phyloP scores from a whole-genome alignment of 1,284 basidiomycete genomes.

The Boletus smithii region DNA sequence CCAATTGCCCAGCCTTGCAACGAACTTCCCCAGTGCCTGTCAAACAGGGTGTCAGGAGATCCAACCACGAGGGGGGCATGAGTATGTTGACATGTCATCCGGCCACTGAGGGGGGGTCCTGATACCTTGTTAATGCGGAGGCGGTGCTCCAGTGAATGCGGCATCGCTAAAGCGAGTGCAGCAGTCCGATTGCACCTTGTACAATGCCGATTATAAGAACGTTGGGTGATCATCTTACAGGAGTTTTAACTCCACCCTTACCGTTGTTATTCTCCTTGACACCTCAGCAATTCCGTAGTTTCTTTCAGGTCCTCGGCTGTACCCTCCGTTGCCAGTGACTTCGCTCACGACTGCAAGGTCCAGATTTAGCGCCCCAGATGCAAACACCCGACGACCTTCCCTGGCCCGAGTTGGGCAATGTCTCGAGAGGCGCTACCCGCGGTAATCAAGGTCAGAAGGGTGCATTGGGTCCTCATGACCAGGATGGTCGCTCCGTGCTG shows the following conservation, averaged over 20 bases:
- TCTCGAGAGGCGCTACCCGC: slow-evolving; percentile 75
- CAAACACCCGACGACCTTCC: slow-evolving; percentile 68
- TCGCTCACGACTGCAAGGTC: slow-evolving; percentile 8
- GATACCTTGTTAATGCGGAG: slow-evolving; percentile 30
- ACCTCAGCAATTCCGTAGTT: slow-evolving; percentile 18
- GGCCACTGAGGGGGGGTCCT: slow-evolving; percentile 25
- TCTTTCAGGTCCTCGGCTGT: slow-evolving; percentile 16
- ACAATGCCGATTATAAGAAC: slow-evolving; percentile 37
- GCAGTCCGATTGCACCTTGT: slow-evolving; percentile 25
- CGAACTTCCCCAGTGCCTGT: slow-evolving; percentile 29
- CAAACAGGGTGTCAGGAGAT: slow-evolving; percentile 34
- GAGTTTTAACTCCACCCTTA: slow-evolving; percentile 38
- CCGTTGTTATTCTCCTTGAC: slow-evolving; percentile 28
- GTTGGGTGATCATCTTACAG: slow-evolving; percentile 34
- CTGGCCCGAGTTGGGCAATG: slow-evolving; percentile 79
- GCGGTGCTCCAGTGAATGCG: slow-evolving; percentile 34
- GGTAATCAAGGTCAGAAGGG: slow-evolving; percentile 82
- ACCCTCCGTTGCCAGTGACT: slow-evolving; percentile 11
- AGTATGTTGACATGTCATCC: slow-evolving; percentile 36
- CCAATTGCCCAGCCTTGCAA: slow-evolving; percentile 25
- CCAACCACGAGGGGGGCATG: slow-evolving; percentile 29
- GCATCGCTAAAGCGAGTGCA: slow-evolving; percentile 35
- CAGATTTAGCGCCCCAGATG: slow-evolving; percentile 44
- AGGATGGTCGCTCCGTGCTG: slow-evolving; percentile 64
- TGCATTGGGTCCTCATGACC: slow-evolving; percentile 62